phyloP scores from a whole-genome alignment of 2,329 filamentous ascomycete genomes.

The Phialophora tarda region DNA sequence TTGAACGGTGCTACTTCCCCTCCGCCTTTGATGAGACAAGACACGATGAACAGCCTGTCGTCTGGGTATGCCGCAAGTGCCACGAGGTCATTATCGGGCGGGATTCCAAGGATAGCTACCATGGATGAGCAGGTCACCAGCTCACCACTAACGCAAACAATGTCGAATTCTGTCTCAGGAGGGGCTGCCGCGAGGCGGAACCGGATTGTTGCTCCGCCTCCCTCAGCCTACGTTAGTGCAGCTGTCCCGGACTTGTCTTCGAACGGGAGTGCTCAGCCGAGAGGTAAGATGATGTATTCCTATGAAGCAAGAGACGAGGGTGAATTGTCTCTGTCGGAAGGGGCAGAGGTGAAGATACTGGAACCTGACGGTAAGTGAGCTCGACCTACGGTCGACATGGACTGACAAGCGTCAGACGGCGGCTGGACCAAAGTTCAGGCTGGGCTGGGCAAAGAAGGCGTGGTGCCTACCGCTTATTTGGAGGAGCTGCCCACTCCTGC shows the following conservation, averaged over 20 bases:
- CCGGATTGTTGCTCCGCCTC: constrained; percentile 85
- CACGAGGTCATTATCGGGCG: constrained; percentile 73
- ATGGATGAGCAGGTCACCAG: constrained; percentile 57
- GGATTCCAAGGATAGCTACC: constrained; percentile 55
- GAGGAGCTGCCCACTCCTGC: constrained; percentile 63
- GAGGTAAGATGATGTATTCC: constrained; percentile 85
- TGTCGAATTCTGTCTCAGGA: constrained; percentile 42
- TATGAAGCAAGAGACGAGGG: constrained; percentile 83
- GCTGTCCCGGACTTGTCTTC: constrained; percentile 53
- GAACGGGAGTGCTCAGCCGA: constrained; percentile 59
- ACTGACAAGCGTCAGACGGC: constrained; percentile 67
- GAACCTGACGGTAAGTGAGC: constrained; percentile 81
- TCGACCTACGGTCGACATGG: constrained; percentile 2
- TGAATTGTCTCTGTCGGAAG: constrained; percentile 80
- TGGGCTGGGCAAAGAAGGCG: constrained; percentile 72
- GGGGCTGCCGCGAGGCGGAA: constrained; percentile 58
- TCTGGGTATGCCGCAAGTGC: constrained; percentile 85
- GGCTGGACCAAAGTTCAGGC: constrained; percentile 88
- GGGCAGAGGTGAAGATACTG: constrained; percentile 75
- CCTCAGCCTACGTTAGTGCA: constrained; percentile 76
- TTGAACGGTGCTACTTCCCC: constrained; percentile 53
- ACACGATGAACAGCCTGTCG: constrained; percentile 88
- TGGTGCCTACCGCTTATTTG: constrained; percentile 86
- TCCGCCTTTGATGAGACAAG: constrained; percentile 72
- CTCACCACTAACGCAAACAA: constrained; percentile 46